These are phyloP conservation scores for Lasiosphaeria hispida DNA, from an alignment of 495 filamentous ascomycete genomes.

Conservation along the genomic window DNA sequence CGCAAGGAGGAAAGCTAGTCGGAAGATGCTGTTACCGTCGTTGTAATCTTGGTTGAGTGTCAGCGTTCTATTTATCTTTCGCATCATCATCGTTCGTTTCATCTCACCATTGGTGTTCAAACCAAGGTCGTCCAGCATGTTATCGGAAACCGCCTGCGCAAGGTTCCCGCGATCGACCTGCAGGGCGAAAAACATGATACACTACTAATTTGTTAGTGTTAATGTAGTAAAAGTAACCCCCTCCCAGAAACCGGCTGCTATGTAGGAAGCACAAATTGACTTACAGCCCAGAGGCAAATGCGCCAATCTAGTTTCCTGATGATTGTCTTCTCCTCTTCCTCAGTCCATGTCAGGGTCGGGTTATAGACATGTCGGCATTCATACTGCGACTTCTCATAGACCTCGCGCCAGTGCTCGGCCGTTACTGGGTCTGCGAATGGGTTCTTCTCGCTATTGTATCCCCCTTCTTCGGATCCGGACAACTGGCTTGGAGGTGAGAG, in stretches of 20 bases:
- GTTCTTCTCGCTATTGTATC: slow-evolving; percentile 24
- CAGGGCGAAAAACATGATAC: slow-evolving; percentile 54
- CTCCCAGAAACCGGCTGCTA: too few relatives aligned
- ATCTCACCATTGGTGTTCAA: slow-evolving; percentile 52
- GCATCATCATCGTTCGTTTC: background rate
- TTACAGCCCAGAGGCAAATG: slow-evolving; percentile 49
- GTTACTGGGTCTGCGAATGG: slow-evolving; percentile 47
- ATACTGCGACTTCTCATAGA: slow-evolving; percentile 51
- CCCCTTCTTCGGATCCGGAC: slow-evolving; percentile 10
- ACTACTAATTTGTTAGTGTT: too few relatives aligned
- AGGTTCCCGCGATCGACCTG: slow-evolving; percentile 60
- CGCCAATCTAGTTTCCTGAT: slow-evolving; percentile 53
- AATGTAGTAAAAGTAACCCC: too few relatives aligned
- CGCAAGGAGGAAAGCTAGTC: slow-evolving; percentile 61
- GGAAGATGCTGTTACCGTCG: slow-evolving; percentile 71
- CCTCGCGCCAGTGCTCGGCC: slow-evolving; percentile 43
- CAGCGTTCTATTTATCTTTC: slow-evolving; percentile 16
- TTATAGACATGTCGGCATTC: slow-evolving; percentile 54
- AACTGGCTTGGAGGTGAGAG: too few relatives aligned
- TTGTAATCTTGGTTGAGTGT: slow-evolving; percentile 56
- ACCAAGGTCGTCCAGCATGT: slow-evolving; percentile 52
- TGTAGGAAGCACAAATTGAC: too few relatives aligned
- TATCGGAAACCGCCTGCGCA: slow-evolving; percentile 54
- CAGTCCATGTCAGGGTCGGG: slow-evolving; percentile 50
- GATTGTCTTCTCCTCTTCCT: slow-evolving; percentile 51